Base-by-base conservation (phyloP, 768 basidiomycete species). In the Krasilnikovozyma curviuscula region DNA sequence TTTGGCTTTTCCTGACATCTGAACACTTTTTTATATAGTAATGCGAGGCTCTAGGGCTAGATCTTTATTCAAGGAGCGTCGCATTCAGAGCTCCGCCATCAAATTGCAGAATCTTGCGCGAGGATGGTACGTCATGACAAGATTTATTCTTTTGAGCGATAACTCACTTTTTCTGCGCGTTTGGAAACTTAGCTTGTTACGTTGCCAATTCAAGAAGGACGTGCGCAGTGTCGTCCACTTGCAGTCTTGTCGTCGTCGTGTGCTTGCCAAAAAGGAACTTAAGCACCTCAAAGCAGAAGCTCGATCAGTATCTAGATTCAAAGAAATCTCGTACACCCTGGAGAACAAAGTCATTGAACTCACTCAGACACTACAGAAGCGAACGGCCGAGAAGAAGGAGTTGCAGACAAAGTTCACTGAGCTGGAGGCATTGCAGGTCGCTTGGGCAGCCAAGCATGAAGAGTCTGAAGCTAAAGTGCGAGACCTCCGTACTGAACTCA, bases 281-380 rank as follows among this genome's bases (percentile, higher is more conserved):
- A 82, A 80, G 57, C 69, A 68, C 9, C 75, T 98, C 54, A 79
- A 74, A 60, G 74, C 79, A 7, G 93, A 98, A 65, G 93, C 93
- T 6, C 84, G 88, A 44, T 97, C 93, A 1, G 89, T 89, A 25
- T 82, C 83, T 56, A 93, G 88, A 62, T 95, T 91, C 76, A 95
- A 93, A 68, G 88, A 93, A 67, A 93, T 91, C 56, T 95, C 91
- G 0, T 97, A 97, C 61, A 78, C 76, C 56, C 72, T 98, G 48
- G 93, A 98, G 69, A 98, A 97, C 72, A 98, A 97, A 68, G 93
- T 98, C 37, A 85, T 98, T 50, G 91, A 97, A 62, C 79, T 98
- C 53, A 97, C 93, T 0, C 93, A 98, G 63, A 77, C 69, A 14
- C 73, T 98, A 12, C 93, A 95, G 65, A 79, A 73, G 59, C 78